These are phyloP conservation scores for Suhomyces panamericanus DNA, from an alignment of 1,139 yeast species.

Conservation along the genomic window DNA sequence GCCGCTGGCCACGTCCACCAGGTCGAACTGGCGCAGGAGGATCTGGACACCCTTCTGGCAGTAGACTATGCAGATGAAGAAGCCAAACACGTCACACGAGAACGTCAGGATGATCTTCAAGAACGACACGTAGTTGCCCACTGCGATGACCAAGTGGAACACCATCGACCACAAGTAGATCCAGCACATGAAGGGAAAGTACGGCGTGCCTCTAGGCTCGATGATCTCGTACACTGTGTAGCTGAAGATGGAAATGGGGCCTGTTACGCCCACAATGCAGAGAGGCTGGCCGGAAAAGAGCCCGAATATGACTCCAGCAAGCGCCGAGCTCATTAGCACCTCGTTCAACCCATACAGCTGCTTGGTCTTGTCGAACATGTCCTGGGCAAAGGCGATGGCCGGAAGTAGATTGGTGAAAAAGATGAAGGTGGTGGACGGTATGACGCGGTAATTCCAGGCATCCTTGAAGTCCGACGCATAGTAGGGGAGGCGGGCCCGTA, in stretches of 20 bases:
- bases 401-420: slow-evolving; percentile 90
- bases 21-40: slow-evolving; percentile 63
- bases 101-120: slow-evolving; percentile 74
- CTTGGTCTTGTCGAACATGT: slow-evolving; percentile 88
- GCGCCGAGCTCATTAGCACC: slow-evolving; percentile 75
- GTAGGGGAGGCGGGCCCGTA: slow-evolving; percentile 59
- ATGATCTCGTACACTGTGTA: slow-evolving; percentile 87
- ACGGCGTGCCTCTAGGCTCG: slow-evolving; percentile 62
- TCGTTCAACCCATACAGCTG: slow-evolving; percentile 91
- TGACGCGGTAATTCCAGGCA: slow-evolving; percentile 81
- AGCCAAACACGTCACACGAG: slow-evolving; percentile 92
- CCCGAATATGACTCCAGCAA: slow-evolving; percentile 90
- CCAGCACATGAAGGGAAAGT: slow-evolving; percentile 96
- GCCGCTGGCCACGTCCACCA: slow-evolving; percentile 53
- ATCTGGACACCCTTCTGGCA: slow-evolving; percentile 89
- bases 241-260: slow-evolving; percentile 89
- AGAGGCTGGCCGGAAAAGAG: slow-evolving; percentile 85
- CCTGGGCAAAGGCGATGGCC: slow-evolving; percentile 95
- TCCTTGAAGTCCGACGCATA: slow-evolving; percentile 80
- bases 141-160: slow-evolving; percentile 72
- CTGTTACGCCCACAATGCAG: slow-evolving; percentile 97
- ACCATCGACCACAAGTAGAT: slow-evolving; percentile 88
- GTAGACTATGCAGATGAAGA: slow-evolving; percentile 87
- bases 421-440: slow-evolving; percentile 79
- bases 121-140: slow-evolving; percentile 67